Evolutionary conservation across 116 monocot genomes (phyloP), one percentile per base, ranked within the genome.

Genomic region (Cymodocea nodosa): DNA sequence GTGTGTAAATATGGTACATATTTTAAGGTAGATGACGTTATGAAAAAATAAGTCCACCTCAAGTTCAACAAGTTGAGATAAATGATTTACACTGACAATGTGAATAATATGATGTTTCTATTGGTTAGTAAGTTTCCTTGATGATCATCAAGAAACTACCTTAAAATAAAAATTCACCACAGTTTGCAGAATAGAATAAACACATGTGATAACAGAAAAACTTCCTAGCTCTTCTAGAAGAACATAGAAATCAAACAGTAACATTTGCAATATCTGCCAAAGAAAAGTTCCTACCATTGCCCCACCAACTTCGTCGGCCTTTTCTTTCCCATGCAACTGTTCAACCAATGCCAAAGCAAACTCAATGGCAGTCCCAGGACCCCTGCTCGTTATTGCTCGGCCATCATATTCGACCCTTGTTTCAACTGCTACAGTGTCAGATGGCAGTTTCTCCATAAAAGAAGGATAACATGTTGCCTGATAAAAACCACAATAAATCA

Each of bases 381-480:
- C 95, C 8, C 79, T 73, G 60, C 95, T 97, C 2, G 91, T 97
- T 15, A 91, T 59, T 12, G 55, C 77, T 17, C 70, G 70, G 23
- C 87, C 88, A 80, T 97, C 91, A 23, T 76, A 57, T 49, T 70
- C 70, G 49, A 97, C 95, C 69, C 91, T 87, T 10, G 87, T 85
- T 67, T 97, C 85, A 17, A 78, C 70, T 63, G 60, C 63, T 9
- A 49, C 77, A 14, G 64, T 68, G 76, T 87, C 85, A 2, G 78
- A 55, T 0, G 92, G 80, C 48, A 97, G 36, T 59, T 91, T 83
- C 19, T 88, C 97, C 91, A 97, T 91, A 22, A 81, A 83, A 0
- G 78, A 76, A 16, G 97, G 97, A 71, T 88, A 78, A 67, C 85
- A 85, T 60, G 97, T 97, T 35, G 77, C 97, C 91, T 91, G 60